These are phyloP conservation scores for Porodaedalea pini DNA, from an alignment of 1,284 basidiomycete genomes.

Conservation along the genomic window DNA sequence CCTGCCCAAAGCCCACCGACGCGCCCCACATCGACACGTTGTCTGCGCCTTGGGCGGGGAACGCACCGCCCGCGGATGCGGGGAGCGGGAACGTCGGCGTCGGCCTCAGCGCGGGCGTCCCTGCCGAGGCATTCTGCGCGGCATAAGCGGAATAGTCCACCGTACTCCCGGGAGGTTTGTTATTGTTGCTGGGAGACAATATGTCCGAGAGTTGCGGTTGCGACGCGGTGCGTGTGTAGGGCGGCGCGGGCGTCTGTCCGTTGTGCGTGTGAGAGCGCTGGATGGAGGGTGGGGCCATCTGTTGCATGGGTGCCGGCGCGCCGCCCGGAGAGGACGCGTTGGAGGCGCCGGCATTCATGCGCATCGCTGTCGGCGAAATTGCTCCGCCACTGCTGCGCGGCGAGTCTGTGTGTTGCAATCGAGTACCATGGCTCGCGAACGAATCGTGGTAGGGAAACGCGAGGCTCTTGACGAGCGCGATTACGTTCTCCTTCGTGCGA, in stretches of 20 bases:
- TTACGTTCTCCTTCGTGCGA: constrained; percentile 53
- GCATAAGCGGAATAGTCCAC: constrained; percentile 6
- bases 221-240: constrained; percentile 10
- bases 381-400: constrained; percentile 13
- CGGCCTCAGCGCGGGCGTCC: constrained; percentile 16
- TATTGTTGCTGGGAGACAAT: constrained; percentile 13
- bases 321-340: constrained; percentile 6
- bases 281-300: not conserved
- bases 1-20: constrained; percentile 37
- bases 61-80: not conserved
- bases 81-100: constrained; percentile 19
- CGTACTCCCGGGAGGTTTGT: constrained; percentile 19
- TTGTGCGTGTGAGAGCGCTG: constrained; percentile 35
- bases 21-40: constrained; percentile 40
- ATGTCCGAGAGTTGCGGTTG: constrained; percentile 2
- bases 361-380: constrained; percentile 5
- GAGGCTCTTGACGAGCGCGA: constrained; percentile 64
- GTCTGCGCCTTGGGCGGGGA: constrained; percentile 28
- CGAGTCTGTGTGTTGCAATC: constrained; percentile 13
- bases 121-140: not conserved
- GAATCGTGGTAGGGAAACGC: constrained; percentile 78
- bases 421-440: constrained; percentile 8
- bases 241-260: constrained; percentile 16
- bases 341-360: not conserved
- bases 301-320: constrained; percentile 6